Conservation (phyloP, 2,329 filamentous ascomycete genomes). For the Polytolypa hystricis region DNA sequence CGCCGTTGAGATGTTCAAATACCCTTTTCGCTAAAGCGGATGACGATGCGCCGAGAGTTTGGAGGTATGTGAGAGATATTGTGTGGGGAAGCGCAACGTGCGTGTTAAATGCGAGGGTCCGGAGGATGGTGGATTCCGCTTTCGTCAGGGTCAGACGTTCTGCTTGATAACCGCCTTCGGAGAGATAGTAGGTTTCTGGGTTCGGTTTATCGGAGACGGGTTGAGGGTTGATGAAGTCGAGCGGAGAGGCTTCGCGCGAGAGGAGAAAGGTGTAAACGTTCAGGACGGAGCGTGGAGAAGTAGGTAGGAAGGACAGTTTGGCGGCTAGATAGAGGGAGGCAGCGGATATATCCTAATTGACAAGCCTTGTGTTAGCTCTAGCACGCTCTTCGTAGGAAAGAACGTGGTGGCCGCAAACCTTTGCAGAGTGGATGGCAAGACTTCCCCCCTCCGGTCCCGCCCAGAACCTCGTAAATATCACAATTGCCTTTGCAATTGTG, state of each 20-base stretch:
- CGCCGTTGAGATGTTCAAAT: constrained; percentile 73
- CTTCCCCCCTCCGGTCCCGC: constrained; percentile 40
- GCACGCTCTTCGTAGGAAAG: background rate
- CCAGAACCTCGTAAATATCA: constrained; percentile 75
- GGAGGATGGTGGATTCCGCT: constrained; percentile 68
- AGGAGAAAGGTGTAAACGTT: constrained; percentile 77
- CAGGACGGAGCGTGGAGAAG: constrained; percentile 66
- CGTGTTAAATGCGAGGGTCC: constrained; percentile 66
- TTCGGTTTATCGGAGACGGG: constrained; percentile 26
- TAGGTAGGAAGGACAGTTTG: constrained; percentile 68
- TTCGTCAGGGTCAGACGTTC: constrained; percentile 55
- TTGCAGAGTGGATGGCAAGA: constrained; percentile 31
- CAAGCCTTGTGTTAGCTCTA: background rate
- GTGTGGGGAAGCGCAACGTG: constrained; percentile 79
- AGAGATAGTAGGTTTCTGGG: constrained; percentile 53
- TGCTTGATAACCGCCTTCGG: constrained; percentile 59
- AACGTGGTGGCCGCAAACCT: constrained; percentile 19
- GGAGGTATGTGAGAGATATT: constrained; percentile 82
- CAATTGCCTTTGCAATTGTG: constrained; percentile 72
- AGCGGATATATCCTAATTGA: constrained; percentile 61
- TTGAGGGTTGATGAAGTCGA: constrained; percentile 32
- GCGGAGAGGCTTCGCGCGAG: constrained; percentile 45
- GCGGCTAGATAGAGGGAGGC: constrained; percentile 69
- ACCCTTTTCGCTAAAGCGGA: constrained; percentile 52
- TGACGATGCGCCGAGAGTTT: constrained; percentile 63